Percentiles rank a stretch among this genome's conserved stretches.
phyloP scores from a whole-genome alignment of 805 yeast genomes.

The Grigorovia humatica region DNA sequence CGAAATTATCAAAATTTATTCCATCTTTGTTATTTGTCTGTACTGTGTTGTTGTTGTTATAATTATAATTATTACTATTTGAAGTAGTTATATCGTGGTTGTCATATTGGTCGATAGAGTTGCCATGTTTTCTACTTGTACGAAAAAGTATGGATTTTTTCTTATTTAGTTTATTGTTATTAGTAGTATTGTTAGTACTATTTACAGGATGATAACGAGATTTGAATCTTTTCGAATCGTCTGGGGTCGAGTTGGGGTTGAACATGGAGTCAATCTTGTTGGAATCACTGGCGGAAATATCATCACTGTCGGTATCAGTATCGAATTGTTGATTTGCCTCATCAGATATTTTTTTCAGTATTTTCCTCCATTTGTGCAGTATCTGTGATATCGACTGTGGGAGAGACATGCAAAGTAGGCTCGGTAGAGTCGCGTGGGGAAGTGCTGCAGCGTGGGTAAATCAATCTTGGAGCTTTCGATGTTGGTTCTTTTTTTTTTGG shows the following conservation, averaged over 20 bases:
- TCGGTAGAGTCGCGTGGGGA: no score
- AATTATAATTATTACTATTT: slow-evolving; percentile 1
- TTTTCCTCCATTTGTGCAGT: slow-evolving; percentile 16
- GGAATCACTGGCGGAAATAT: slow-evolving; percentile 7
- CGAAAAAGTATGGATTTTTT: neutral
- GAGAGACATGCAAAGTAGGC: neutral
- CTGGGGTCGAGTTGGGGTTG: neutral
- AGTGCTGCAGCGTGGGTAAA: neutral
- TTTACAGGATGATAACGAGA: neutral
- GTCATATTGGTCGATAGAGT: neutral
- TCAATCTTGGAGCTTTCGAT: slow-evolving; percentile 4
- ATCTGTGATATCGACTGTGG: neutral
- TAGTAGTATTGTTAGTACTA: neutral
- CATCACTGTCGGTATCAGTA: neutral
- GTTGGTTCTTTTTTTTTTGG: neutral
- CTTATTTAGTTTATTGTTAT: neutral
- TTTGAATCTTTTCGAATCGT: neutral
- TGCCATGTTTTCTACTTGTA: neutral
- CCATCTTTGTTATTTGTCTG: slow-evolving; percentile 6
- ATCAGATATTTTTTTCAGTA: slow-evolving; percentile 14
- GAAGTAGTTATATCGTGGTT: neutral
- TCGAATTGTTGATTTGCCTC: slow-evolving; percentile 12
- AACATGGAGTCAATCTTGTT: slow-evolving; percentile 18
- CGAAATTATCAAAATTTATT: slow-evolving; percentile 23
- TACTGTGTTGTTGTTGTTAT: neutral